These are phyloP conservation scores for Pachysolen tannophilus DNA, from an alignment of 805 yeast species.

Conservation along the genomic window DNA sequence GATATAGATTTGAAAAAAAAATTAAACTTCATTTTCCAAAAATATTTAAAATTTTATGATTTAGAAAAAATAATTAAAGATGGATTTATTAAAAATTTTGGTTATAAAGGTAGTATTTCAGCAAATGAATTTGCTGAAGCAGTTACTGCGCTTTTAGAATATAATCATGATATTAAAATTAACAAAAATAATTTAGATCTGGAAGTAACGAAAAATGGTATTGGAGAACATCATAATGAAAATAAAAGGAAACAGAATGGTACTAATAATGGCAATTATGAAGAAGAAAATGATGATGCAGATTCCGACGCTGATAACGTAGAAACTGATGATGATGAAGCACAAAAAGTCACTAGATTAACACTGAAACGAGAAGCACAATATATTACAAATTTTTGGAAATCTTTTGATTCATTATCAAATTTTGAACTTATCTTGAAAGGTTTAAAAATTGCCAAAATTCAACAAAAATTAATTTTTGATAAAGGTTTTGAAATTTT, in stretches of 20 bases:
- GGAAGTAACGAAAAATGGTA: slow-evolving; percentile 9
- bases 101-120: slow-evolving; percentile 77
- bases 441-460: slow-evolving; percentile 82
- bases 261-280: slow-evolving; percentile 14
- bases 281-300: slow-evolving; percentile 18
- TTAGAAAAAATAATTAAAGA: slow-evolving; percentile 75
- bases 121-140: slow-evolving; percentile 94
- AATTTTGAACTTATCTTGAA: slow-evolving; percentile 44
- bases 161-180: slow-evolving; percentile 31
- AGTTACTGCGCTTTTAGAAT: slow-evolving; percentile 75
- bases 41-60: slow-evolving; percentile 68
- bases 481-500: slow-evolving; percentile 84
- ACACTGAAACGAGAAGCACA: slow-evolving; percentile 22
- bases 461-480: slow-evolving; percentile 75
- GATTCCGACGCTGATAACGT: slow-evolving; percentile 14
- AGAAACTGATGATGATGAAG: slow-evolving; percentile 9
- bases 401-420: slow-evolving; percentile 47
- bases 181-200: slow-evolving; percentile 12
- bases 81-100: slow-evolving; percentile 82
- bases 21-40: slow-evolving; percentile 58
- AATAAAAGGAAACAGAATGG: slow-evolving; percentile 17
- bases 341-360: slow-evolving; percentile 13
- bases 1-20: slow-evolving; percentile 71
- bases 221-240: slow-evolving; percentile 9
- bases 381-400: slow-evolving; percentile 40